Percentiles rank a stretch among this genome's conserved stretches.
Conservation (phyloP, 2,329 filamentous ascomycete species). For the Pezicula rhizophila region DNA sequence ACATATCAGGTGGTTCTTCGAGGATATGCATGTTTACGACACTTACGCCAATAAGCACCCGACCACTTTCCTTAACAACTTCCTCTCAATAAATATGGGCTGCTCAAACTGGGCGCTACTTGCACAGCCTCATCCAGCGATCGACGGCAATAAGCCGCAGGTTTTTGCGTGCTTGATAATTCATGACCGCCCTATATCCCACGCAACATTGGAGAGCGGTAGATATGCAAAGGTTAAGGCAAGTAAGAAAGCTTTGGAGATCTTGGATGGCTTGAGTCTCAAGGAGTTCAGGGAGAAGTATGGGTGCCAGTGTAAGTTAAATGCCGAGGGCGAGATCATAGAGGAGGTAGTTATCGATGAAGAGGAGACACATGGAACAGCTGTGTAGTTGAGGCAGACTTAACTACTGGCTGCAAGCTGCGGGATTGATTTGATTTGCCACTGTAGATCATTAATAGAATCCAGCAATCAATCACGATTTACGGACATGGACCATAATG, state of each 20-base stretch:
- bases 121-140: slow-evolving; percentile 21
- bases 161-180: slow-evolving; percentile 71
- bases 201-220: slow-evolving; percentile 54
- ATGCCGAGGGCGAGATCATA: too few relatives aligned
- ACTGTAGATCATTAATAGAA: too few relatives aligned
- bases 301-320: slow-evolving; percentile 53
- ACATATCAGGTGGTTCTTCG: slow-evolving; percentile 72
- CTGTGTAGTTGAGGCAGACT: too few relatives aligned
- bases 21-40: slow-evolving; percentile 83
- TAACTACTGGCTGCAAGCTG: too few relatives aligned
- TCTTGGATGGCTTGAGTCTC: slow-evolving; percentile 37
- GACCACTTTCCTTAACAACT: slow-evolving; percentile 63
- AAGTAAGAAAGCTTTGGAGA: slow-evolving; percentile 50
- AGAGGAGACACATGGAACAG: too few relatives aligned
- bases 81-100: slow-evolving; percentile 57
- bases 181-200: slow-evolving; percentile 63
- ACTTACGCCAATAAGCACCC: slow-evolving; percentile 82
- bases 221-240: slow-evolving; percentile 68
- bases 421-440: too few relatives aligned
- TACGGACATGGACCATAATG: too few relatives aligned
- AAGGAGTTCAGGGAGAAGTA: slow-evolving; percentile 55
- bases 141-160: slow-evolving; percentile 36
- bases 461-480: too few relatives aligned
- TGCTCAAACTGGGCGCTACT: slow-evolving; percentile 49
- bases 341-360: too few relatives aligned